phyloP scores from a whole-genome alignment of 805 yeast species.

The Starmerella gropengiesseri region DNA sequence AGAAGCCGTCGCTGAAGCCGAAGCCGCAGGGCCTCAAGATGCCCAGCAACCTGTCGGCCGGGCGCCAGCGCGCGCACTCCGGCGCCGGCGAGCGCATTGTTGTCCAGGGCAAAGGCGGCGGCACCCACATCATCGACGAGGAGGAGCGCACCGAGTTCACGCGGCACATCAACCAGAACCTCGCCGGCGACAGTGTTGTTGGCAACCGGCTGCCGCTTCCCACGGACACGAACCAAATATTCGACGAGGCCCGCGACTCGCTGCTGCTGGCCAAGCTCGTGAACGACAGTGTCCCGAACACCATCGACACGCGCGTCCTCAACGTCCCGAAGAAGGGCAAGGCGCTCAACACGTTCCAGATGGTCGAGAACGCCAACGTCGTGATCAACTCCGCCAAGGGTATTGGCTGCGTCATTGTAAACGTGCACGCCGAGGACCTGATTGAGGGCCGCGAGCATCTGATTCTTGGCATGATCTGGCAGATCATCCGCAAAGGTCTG shows the following conservation, averaged over 20 bases:
- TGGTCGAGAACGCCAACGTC: conserved; percentile 93
- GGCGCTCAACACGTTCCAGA: conserved; percentile 80
- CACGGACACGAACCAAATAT: conserved; percentile 85
- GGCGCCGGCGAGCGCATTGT: conserved; percentile 44
- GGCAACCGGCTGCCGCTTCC: conserved; percentile 84
- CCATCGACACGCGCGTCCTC: conserved; percentile 94
- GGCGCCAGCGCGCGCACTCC: conserved; percentile 25
- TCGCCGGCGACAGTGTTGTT: conserved; percentile 77
- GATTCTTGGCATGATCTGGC: conserved; percentile 94
- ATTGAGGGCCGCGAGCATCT: conserved; percentile 95
- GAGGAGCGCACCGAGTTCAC: conserved; percentile 96
- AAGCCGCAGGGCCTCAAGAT: conserved; percentile 24
- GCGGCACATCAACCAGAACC: conserved; percentile 83
- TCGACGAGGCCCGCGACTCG: conserved; percentile 95
- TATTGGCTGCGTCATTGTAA: conserved; percentile 95
- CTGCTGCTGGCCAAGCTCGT: conserved; percentile 83
- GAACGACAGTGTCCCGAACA: conserved; percentile 96
- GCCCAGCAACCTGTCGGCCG: conserved; percentile 19
- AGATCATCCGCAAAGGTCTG: conserved; percentile 91
- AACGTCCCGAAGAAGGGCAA: conserved; percentile 77
- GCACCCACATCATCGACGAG: conserved; percentile 91
- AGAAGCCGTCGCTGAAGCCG: conserved; percentile 19
- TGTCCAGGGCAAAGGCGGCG: conserved; percentile 81
- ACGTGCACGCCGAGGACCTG: conserved; percentile 94
- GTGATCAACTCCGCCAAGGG: conserved; percentile 98